phyloP scores from a whole-genome alignment of 805 yeast genomes.

The Barnettozyma wickerhamii region DNA sequence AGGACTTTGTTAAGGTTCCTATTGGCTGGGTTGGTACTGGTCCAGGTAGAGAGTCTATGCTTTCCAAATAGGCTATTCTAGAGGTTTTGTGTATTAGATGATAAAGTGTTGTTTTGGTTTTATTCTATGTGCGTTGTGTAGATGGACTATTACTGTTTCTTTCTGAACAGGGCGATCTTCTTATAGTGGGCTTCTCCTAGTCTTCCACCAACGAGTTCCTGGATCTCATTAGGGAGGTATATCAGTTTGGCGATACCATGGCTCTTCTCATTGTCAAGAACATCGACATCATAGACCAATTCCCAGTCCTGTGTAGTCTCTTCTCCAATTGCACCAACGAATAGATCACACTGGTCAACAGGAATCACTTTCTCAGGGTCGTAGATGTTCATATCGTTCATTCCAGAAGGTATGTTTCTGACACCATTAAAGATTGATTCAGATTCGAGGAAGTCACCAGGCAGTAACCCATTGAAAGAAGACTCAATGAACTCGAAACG shows the following conservation, averaged over 20 bases:
- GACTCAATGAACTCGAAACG: conserved; percentile 66
- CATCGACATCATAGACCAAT: conserved; percentile 20
- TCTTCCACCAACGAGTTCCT: not conserved
- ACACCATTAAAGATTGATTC: conserved; percentile 31
- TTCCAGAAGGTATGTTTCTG: conserved; percentile 50
- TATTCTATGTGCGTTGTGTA: not conserved
- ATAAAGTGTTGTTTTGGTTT: not conserved
- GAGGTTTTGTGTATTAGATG: not conserved
- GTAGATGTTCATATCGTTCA: conserved; percentile 73
- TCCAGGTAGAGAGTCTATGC: conserved; percentile 93
- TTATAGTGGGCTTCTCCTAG: not conserved
- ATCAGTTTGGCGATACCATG: conserved; percentile 27
- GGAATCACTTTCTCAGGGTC: conserved; percentile 52
- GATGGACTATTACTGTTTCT: not conserved
- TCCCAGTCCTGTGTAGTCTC: conserved; percentile 37
- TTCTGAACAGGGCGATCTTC: not conserved
- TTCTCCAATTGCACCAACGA: conserved; percentile 57
- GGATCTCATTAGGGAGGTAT: not conserved
- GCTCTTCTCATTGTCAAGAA: conserved; percentile 45
- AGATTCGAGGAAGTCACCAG: conserved; percentile 73
- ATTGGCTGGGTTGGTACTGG: conserved; percentile 98
- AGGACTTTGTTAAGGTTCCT: conserved; percentile 77
- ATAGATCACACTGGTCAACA: conserved; percentile 57
- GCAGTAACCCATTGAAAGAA: conserved; percentile 83
- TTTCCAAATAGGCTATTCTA: conserved; percentile 41